These are phyloP conservation scores for Chaetomium olivaceum DNA, from an alignment of 2,329 filamentous ascomycete genomes.

Conservation along the genomic window DNA sequence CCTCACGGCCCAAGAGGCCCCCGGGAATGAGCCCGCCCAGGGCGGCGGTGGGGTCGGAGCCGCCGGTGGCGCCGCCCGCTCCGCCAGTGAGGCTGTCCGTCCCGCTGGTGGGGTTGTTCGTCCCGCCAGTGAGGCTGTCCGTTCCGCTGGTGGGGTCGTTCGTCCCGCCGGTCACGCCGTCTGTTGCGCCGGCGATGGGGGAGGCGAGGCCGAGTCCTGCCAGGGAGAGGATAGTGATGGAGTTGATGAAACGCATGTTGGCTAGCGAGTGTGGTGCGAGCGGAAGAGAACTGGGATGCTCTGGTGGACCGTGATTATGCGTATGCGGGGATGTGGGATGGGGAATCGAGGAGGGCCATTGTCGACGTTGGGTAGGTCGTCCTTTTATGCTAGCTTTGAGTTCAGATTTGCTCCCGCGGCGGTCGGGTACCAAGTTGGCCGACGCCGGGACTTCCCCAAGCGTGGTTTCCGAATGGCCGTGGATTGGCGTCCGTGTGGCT, in stretches of 20 bases:
- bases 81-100: neutral
- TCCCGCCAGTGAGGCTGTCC: neutral
- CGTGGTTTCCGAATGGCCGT: constrained; percentile 1
- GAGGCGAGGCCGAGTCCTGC: constrained; percentile 19
- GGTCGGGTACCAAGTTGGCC: neutral
- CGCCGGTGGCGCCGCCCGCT: neutral
- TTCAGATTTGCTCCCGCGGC: neutral
- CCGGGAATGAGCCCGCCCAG: neutral
- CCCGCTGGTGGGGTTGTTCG: neutral
- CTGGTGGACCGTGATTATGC: neutral
- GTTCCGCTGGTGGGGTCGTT: neutral
- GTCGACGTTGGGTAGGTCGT: neutral
- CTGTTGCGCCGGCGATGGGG: neutral
- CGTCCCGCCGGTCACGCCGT: neutral
- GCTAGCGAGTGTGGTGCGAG: neutral
- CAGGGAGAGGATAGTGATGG: constrained; percentile 20
- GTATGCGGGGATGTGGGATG: neutral
- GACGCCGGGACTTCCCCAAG: constrained; percentile 14
- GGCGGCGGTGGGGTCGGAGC: neutral
- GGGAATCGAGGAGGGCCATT: neutral
- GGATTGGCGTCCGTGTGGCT: constrained; percentile 6
- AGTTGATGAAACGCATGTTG: constrained; percentile 24
- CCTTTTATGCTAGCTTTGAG: constrained; percentile 7
- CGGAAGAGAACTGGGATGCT: neutral
- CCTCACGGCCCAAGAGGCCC: neutral